Evolutionary conservation across 495 filamentous ascomycete genomes (phyloP).

Genomic region (Oleoguttula mirabilis): DNA sequence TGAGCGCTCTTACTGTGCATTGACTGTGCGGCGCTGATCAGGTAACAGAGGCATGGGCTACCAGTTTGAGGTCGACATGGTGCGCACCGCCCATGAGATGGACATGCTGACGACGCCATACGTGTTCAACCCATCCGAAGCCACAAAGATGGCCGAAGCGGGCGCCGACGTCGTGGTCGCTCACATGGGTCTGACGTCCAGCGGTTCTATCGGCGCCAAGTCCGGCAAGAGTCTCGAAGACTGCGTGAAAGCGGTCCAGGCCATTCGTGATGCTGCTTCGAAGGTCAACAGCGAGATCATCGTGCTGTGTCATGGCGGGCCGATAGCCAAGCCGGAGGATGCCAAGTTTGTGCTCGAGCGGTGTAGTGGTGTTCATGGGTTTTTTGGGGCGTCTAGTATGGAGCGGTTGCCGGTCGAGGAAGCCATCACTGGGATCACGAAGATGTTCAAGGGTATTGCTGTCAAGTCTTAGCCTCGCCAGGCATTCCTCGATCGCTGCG

Average conservation of each 20-base stretch:
- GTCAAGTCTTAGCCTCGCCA: not conserved
- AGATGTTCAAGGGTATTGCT: constrained; percentile 43
- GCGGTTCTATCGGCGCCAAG: constrained; percentile 49
- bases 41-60: constrained; percentile 46
- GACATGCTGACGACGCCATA: constrained; percentile 57
- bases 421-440: constrained; percentile 50
- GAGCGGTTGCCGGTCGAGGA: constrained; percentile 58
- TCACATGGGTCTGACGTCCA: constrained; percentile 57
- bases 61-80: constrained; percentile 50
- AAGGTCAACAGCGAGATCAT: constrained; percentile 45
- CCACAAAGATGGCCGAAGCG: constrained; percentile 45
- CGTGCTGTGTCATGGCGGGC: constrained; percentile 58
- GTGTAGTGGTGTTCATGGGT: constrained; percentile 52
- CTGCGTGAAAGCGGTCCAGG: constrained; percentile 46
- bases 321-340: constrained; percentile 50
- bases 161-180: constrained; percentile 58
- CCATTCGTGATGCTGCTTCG: constrained; percentile 48
- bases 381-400: constrained; percentile 61
- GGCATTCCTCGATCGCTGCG: too few relatives aligned
- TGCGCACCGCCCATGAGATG: constrained; percentile 41
- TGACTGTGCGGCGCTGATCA: not conserved
- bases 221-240: constrained; percentile 50
- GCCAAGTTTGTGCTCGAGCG: constrained; percentile 48
- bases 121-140: constrained; percentile 51
- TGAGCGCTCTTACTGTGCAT: not conserved